phyloP scores from a whole-genome alignment of 176 grass and related monocot species.

The Pontederia paniculata region DNA sequence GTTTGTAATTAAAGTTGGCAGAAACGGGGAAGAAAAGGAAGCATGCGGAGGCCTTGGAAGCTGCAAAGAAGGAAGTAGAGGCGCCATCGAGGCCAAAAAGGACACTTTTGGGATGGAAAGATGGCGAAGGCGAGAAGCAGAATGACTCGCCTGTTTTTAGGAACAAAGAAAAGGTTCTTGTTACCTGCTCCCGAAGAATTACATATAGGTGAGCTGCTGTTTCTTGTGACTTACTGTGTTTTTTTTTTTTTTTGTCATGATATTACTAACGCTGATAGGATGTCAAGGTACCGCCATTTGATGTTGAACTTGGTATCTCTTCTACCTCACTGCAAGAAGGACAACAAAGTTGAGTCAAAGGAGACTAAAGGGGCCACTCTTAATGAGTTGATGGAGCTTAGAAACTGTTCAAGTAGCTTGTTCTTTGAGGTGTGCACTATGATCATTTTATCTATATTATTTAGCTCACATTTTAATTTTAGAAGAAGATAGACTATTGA shows the following conservation, averaged over 20 bases:
- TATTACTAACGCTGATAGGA: not conserved
- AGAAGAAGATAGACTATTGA: too few relatives aligned
- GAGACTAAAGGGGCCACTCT: conserved; percentile 70
- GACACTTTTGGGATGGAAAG: conserved; percentile 74
- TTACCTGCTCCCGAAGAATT: conserved; percentile 88
- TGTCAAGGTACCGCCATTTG: conserved; percentile 66
- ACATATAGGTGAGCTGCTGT: conserved; percentile 37
- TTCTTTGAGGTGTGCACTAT: conserved; percentile 52
- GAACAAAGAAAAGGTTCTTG: conserved; percentile 84
- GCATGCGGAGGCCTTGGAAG: conserved; percentile 13
- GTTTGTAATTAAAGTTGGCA: too few relatives aligned
- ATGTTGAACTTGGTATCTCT: conserved; percentile 72
- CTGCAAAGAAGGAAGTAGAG: conserved; percentile 32
- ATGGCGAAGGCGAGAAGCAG: conserved; percentile 14
- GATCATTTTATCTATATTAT: not conserved
- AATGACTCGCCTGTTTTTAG: conserved; percentile 25
- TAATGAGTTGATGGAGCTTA: conserved; percentile 79
- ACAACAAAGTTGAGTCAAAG: conserved; percentile 89
- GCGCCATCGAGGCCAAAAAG: conserved; percentile 37
- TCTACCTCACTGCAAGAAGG: conserved; percentile 82
- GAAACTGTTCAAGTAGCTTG: conserved; percentile 71
- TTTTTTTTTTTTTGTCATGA: not conserved
- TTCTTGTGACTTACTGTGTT: not conserved
- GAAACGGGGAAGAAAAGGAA: conserved; percentile 78
- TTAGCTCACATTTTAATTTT: not conserved